A percentile compares a stretch with the other conserved stretches of the same genome.
phyloP scores from a whole-genome alignment of 805 yeast species.

The Ogataea siamensis region DNA sequence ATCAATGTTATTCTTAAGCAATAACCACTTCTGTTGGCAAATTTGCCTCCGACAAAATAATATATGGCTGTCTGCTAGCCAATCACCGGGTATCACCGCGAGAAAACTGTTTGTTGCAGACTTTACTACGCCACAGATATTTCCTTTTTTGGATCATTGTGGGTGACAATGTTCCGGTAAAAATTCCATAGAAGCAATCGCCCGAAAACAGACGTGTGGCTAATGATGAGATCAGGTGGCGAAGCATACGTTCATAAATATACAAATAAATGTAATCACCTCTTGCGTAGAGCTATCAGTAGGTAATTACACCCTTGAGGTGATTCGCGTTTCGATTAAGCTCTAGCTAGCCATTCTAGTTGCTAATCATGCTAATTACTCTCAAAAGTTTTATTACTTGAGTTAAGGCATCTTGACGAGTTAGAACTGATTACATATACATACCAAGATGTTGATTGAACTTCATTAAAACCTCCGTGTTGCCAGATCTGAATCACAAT shows the following conservation, averaged over 20 bases:
- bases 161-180: conserved; percentile 16
- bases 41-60: conserved; percentile 1
- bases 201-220: neutral
- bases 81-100: neutral
- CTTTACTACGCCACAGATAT: conserved; percentile 4
- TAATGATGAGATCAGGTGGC: neutral
- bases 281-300: no score
- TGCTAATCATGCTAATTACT: no score
- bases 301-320: no score
- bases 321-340: no score
- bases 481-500: conserved; percentile 3
- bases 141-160: conserved; percentile 3
- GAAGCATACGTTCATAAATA: no score
- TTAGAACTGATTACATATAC: no score
- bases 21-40: neutral
- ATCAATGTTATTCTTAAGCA: neutral
- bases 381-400: no score
- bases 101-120: conserved; percentile 3
- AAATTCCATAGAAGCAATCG: conserved; percentile 4
- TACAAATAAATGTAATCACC: no score
- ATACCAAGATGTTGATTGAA: no score
- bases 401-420: no score
- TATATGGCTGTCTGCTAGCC: neutral
- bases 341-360: no score
- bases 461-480: no score